Percentiles rank a stretch among this genome's conserved stretches.
These are phyloP conservation scores for Kurtzmaniella quercitrusa DNA, from an alignment of 1,139 yeast genomes.

Conservation along the genomic window DNA sequence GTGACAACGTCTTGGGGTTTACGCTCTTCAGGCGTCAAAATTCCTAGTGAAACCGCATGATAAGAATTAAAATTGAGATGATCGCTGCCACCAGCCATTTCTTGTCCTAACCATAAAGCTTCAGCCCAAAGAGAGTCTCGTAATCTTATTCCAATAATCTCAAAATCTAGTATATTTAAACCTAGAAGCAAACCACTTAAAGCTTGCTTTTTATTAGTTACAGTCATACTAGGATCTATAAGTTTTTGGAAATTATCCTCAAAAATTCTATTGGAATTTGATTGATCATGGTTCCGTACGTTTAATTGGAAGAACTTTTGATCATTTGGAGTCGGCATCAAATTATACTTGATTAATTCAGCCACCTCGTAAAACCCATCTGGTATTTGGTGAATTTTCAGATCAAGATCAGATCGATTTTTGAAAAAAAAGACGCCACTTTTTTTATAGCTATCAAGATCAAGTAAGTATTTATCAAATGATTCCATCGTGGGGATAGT, in stretches of 20 bases:
- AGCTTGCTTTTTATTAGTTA: constrained; percentile 24
- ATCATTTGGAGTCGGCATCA: constrained; percentile 24
- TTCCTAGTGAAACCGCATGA: constrained; percentile 30
- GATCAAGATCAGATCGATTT: constrained; percentile 16
- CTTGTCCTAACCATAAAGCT: constrained; percentile 33
- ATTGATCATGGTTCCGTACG: constrained; percentile 7
- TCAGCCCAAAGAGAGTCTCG: constrained; percentile 20
- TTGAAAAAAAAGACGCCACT: constrained; percentile 29
- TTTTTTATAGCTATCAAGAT: constrained; percentile 16
- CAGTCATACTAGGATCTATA: constrained; percentile 27
- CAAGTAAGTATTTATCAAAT: constrained; percentile 13
- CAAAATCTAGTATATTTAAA: constrained; percentile 23
- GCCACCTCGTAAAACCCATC: constrained; percentile 33
- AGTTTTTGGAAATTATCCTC: constrained; percentile 21
- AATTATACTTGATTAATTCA: constrained; percentile 19
- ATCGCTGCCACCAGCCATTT: constrained; percentile 23
- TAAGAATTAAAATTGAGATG: constrained; percentile 21
- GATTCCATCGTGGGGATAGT: constrained; percentile 25
- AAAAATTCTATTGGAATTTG: constrained; percentile 18
- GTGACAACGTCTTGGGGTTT: constrained; percentile 16
- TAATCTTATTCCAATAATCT: constrained; percentile 21
- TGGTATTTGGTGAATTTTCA: constrained; percentile 15
- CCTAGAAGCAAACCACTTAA: constrained; percentile 28
- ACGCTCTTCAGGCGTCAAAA: constrained; percentile 27
- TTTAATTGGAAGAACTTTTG: constrained; percentile 16